Evolutionary conservation across 306 rosid species (phyloP).

Genomic region (Urtica urens): DNA sequence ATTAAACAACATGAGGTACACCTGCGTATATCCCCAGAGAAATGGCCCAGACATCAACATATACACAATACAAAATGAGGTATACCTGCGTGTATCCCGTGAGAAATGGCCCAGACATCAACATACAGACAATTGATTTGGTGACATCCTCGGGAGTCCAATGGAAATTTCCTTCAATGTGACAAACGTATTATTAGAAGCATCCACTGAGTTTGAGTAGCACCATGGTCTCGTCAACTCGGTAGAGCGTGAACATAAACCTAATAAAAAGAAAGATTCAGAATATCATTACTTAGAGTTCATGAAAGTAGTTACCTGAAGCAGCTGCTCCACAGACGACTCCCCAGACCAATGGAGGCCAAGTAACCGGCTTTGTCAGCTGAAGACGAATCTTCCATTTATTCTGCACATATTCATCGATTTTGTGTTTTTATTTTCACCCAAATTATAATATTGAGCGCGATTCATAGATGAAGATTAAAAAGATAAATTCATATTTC

Average conservation of each 20-base stretch:
- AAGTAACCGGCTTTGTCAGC: slow-evolving; percentile 93
- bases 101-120: slow-evolving; percentile 92
- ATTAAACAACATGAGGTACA: slow-evolving; percentile 16
- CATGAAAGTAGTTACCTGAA: slow-evolving; percentile 47
- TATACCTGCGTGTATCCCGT: too few relatives aligned
- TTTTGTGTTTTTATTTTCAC: too few relatives aligned
- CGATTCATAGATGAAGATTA: neutral
- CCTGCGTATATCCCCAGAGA: slow-evolving; percentile 94
- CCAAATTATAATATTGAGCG: neutral
- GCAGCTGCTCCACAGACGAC: slow-evolving; percentile 99
- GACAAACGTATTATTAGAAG: slow-evolving; percentile 11
- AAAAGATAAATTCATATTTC: neutral
- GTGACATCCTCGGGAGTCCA: slow-evolving; percentile 83
- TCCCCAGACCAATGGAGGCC: slow-evolving; percentile 99
- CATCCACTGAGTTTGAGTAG: too few relatives aligned
- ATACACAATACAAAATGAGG: too few relatives aligned
- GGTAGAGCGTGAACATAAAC: too few relatives aligned
- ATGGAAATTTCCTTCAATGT: slow-evolving; percentile 70
- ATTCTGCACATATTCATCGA: slow-evolving; percentile 49
- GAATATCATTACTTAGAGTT: too few relatives aligned
- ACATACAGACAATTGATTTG: slow-evolving; percentile 80
- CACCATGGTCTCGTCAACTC: too few relatives aligned
- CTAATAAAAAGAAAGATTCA: too few relatives aligned
- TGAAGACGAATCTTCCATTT: slow-evolving; percentile 97
- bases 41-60: slow-evolving; percentile 98